phyloP scores from a whole-genome alignment of 768 basidiomycete species.

The Panus rudis region DNA sequence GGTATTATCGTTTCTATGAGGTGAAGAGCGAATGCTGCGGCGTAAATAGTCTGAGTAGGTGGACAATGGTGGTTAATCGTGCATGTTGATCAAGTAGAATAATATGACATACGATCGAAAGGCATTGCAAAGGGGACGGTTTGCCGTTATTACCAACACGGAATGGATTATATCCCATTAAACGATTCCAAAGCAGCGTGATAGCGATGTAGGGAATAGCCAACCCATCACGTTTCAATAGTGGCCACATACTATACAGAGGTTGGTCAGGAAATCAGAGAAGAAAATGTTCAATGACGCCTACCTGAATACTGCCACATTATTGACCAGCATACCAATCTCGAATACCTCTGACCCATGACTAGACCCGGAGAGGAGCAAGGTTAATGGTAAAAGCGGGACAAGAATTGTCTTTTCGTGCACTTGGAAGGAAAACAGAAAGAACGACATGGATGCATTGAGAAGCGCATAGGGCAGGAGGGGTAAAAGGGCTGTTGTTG shows the following conservation, averaged over 20 bases:
- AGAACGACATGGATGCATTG: constrained; percentile 84
- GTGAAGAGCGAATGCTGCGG: constrained; percentile 49
- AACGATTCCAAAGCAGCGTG: constrained; percentile 71
- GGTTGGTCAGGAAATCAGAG: constrained; percentile 2
- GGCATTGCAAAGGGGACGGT: constrained; percentile 42
- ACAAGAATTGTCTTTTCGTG: constrained; percentile 91
- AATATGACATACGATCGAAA: constrained; percentile 42
- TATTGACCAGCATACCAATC: constrained; percentile 70
- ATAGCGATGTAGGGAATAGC: constrained; percentile 66
- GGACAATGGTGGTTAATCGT: neutral
- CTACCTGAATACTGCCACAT: constrained; percentile 84
- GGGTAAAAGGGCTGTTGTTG: constrained; percentile 48
- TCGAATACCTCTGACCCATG: constrained; percentile 48
- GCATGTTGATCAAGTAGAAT: neutral
- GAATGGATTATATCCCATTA: constrained; percentile 74
- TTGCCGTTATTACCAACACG: no score
- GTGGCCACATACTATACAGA: constrained; percentile 81
- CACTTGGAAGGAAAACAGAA: constrained; percentile 93
- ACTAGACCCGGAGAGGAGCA: constrained; percentile 53
- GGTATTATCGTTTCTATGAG: constrained; percentile 50
- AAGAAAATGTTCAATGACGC: constrained; percentile 15
- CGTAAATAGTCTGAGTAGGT: constrained; percentile 45
- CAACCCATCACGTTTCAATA: constrained; percentile 73
- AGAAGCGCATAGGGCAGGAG: constrained; percentile 78
- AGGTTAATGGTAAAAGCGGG: constrained; percentile 76